phyloP scores from a whole-genome alignment of 306 rosid species.

The Begonia loranthoides region DNA sequence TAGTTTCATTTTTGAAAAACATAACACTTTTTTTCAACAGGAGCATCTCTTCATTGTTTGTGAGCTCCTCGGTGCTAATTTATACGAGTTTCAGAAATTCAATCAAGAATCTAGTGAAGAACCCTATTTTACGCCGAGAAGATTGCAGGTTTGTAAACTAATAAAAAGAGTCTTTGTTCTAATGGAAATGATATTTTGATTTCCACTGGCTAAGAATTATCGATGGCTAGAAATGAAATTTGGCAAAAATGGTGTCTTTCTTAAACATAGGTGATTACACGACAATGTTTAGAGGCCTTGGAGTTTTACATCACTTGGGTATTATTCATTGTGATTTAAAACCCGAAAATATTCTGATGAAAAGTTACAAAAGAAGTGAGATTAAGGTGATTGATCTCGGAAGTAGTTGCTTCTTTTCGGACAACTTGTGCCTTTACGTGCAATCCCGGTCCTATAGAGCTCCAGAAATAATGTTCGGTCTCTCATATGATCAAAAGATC shows the following conservation, averaged over 20 bases:
- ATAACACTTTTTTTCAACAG: slow-evolving; percentile 14
- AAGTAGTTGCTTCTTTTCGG: slow-evolving; percentile 87
- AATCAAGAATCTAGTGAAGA: slow-evolving; percentile 87
- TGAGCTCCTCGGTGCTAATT: slow-evolving; percentile 84
- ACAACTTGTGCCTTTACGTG: slow-evolving; percentile 78
- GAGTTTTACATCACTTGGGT: slow-evolving; percentile 79
- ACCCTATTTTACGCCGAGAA: slow-evolving; percentile 59
- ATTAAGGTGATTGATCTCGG: slow-evolving; percentile 95
- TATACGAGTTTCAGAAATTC: slow-evolving; percentile 91
- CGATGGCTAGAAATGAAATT: slow-evolving; percentile 8
- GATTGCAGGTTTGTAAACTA: slow-evolving; percentile 70
- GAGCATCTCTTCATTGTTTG: slow-evolving; percentile 96
- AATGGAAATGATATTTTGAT: not conserved
- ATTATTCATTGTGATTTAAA: slow-evolving; percentile 93
- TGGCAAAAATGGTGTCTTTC: not conserved
- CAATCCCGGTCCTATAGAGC: slow-evolving; percentile 98
- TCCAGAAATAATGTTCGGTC: slow-evolving; percentile 97
- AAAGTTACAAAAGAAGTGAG: slow-evolving; percentile 75
- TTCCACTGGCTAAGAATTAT: not conserved
- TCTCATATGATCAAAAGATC: slow-evolving; percentile 77
- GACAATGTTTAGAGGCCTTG: slow-evolving; percentile 87
- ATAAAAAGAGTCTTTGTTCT: not conserved
- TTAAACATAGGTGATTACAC: slow-evolving; percentile 50
- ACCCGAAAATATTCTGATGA: slow-evolving; percentile 88
- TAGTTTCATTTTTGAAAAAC: too few relatives aligned